phyloP scores from a whole-genome alignment of 331 rosid species.

The Malus hybrid region DNA sequence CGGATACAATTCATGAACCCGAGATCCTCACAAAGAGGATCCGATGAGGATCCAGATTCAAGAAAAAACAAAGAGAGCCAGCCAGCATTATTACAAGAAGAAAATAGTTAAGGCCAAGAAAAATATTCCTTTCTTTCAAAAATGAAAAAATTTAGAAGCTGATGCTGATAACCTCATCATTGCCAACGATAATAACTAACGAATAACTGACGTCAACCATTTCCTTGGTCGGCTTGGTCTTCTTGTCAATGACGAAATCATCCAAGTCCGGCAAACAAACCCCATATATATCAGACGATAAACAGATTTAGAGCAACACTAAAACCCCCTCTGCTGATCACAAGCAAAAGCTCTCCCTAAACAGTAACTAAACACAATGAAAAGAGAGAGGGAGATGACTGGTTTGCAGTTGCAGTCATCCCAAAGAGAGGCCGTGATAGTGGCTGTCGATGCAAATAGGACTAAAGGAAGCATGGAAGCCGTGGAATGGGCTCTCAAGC shows the following conservation, averaged over 20 bases:
- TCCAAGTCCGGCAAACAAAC: neutral
- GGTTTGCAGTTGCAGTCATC: neutral
- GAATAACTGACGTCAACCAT: neutral
- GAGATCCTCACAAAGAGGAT: no score
- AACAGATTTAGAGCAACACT: neutral
- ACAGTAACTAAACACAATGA: neutral
- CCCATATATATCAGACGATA: neutral
- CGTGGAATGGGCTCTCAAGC: conserved; percentile 16
- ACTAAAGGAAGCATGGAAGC: conserved; percentile 4
- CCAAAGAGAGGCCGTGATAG: conserved; percentile 4
- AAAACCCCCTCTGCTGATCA: neutral
- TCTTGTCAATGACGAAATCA: neutral
- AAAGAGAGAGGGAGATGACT: neutral
- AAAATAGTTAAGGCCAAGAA: neutral
- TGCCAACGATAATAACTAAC: neutral
- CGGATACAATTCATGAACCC: no score
- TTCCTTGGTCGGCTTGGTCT: neutral
- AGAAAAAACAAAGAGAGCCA: no score
- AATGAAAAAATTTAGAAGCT: neutral
- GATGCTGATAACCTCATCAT: neutral
- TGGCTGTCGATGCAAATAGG: conserved; percentile 13
- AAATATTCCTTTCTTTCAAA: neutral
- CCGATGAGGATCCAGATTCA: no score
- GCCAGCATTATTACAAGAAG: neutral
- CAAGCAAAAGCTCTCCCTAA: neutral